Base-by-base conservation (phyloP, 306 rosid genomes). In the Gillenia trifoliata region DNA sequence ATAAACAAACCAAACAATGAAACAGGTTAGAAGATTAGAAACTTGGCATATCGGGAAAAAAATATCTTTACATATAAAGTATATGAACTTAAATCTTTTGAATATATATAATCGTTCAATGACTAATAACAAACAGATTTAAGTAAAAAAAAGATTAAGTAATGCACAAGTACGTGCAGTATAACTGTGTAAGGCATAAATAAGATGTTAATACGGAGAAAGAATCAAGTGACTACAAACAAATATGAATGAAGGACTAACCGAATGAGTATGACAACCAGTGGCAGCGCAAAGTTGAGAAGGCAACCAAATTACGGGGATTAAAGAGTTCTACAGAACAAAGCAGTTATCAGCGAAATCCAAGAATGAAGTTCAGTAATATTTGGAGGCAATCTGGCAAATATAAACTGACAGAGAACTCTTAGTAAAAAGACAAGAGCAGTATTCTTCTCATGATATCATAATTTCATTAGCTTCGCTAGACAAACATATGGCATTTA, bases 321-420 rank as follows among this genome's bases (percentile, higher is more conserved):
- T 70, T 71, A 71, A 4, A 71, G 66, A 55, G 19, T 56, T 59
- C 75, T 71, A 23, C 22, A 71, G 36, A 71, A 56, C 34, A 71
- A 60, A 55, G 54, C 52, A 56, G 17, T 55, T 56, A n/a, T 71
- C 54, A 55, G 75, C 28, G 33, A 59, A 55, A 34, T 70, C 52
- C 34, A 3, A 59, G 28, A 16, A 25, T 16, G 6, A 36, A 23
- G 36, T 15, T 25, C 41, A 22, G 33, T 34, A 71, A 23, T 22
- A 71, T 29, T 29, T 29, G 22, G 11, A 61, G 36, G 22, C 15
- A 61, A 61, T 61, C 60, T 8, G 60, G 60, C 23, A 54, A 54
- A 8, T 54, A 54, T 54, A n/a, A 54, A 54, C 60, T 19, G 60
- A n/a, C 60, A 54, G 4, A 54, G 11, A 54, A 20, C 23, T 54